These are phyloP conservation scores for Metschnikowia hibisci DNA, from an alignment of 805 yeast genomes.

Conservation along the genomic window DNA sequence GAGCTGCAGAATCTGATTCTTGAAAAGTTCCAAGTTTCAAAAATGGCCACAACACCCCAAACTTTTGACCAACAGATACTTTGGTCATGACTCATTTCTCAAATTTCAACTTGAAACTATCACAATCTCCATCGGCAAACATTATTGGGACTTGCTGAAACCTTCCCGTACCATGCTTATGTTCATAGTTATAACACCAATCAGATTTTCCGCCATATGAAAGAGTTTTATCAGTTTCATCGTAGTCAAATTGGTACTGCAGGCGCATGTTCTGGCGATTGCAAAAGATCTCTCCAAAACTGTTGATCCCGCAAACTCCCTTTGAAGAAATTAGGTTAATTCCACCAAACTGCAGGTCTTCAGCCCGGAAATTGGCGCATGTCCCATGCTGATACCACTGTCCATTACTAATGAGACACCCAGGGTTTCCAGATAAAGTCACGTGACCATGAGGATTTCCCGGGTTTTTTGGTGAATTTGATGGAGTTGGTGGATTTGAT, in stretches of 20 bases:
- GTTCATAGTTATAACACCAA: conserved; percentile 57
- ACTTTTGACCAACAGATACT: too few relatives aligned
- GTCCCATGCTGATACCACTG: conserved; percentile 79
- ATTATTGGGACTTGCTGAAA: conserved; percentile 47
- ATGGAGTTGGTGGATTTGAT: conserved; percentile 12
- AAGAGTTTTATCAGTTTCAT: conserved; percentile 41
- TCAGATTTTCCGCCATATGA: conserved; percentile 57
- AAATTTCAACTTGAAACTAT: conserved; percentile 10
- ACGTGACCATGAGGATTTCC: conserved; percentile 31
- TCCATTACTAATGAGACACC: conserved; percentile 84
- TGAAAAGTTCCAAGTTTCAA: too few relatives aligned
- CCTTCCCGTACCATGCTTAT: conserved; percentile 23
- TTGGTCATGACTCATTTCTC: background rate
- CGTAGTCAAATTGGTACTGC: conserved; percentile 56
- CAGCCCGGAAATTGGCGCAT: conserved; percentile 71
- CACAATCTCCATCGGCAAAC: conserved; percentile 32
- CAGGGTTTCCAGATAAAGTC: conserved; percentile 48
- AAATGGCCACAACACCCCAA: too few relatives aligned
- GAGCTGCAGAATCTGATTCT: too few relatives aligned
- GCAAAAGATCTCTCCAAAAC: conserved; percentile 14
- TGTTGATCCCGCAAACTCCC: conserved; percentile 60
- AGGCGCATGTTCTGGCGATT: conserved; percentile 11
- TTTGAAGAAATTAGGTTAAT: conserved; percentile 61
- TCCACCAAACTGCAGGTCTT: conserved; percentile 67
- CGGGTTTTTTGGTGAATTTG: conserved; percentile 15